Percentiles rank a stretch among this genome's conserved stretches.
phyloP scores from a whole-genome alignment of 2,329 filamentous ascomycete genomes.

The Penicillium sp. region DNA sequence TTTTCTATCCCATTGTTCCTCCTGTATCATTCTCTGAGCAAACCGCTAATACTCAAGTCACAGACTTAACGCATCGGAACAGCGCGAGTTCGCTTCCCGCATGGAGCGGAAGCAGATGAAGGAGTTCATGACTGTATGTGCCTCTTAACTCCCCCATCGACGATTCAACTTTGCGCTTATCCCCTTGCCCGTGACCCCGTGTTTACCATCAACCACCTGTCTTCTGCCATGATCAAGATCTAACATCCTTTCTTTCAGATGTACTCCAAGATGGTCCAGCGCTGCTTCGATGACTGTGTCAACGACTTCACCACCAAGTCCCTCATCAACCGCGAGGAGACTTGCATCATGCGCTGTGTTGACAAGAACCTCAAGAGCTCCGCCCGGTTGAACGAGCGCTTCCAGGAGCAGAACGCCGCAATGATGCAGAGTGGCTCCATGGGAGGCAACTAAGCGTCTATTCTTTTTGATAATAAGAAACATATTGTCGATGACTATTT shows the following conservation, averaged over 20 bases:
- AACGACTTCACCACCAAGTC: slow-evolving; percentile 99
- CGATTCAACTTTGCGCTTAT: not conserved
- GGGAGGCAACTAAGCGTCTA: slow-evolving; percentile 33
- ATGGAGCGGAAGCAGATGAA: slow-evolving; percentile 99
- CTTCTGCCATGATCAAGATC: not conserved
- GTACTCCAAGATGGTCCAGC: slow-evolving; percentile 59
- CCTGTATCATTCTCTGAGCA: slow-evolving; percentile 4
- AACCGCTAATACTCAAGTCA: slow-evolving; percentile 5
- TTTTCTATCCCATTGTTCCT: not conserved
- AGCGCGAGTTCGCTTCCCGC: slow-evolving; percentile 87
- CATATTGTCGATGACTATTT: not conserved
- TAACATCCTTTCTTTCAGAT: slow-evolving; percentile 48
- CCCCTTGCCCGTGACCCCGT: not conserved
- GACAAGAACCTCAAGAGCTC: slow-evolving; percentile 93
- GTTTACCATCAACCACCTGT: not conserved
- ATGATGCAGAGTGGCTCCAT: slow-evolving; percentile 62
- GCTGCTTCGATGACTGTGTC: slow-evolving; percentile 94
- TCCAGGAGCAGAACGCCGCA: slow-evolving; percentile 70
- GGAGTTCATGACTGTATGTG: slow-evolving; percentile 92
- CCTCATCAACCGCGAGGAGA: slow-evolving; percentile 79
- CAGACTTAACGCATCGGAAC: slow-evolving; percentile 73
- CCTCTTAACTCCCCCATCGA: not conserved
- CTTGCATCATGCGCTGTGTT: slow-evolving; percentile 91
- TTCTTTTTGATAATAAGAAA: not conserved
- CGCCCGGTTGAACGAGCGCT: slow-evolving; percentile 85